Conservation (phyloP, 495 filamentous ascomycete species). For the Penicillium verhagenii region DNA sequence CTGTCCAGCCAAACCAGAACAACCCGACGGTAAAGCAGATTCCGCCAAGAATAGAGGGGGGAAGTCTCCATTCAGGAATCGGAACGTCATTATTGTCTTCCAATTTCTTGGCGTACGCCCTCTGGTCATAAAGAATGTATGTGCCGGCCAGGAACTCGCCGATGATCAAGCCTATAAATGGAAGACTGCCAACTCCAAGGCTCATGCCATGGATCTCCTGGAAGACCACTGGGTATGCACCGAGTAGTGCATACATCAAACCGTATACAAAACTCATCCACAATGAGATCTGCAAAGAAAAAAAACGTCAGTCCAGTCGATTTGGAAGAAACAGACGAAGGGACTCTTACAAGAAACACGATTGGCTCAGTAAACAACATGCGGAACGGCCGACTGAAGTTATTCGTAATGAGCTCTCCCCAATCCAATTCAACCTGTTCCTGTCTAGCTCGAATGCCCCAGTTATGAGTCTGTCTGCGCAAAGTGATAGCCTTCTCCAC, state of each 20-base stretch:
- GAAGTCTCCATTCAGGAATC: slow-evolving; percentile 38
- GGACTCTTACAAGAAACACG: slow-evolving; percentile 17
- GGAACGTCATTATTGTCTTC: slow-evolving; percentile 33
- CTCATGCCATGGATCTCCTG: slow-evolving; percentile 37
- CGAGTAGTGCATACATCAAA: slow-evolving; percentile 42
- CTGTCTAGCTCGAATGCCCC: slow-evolving; percentile 49
- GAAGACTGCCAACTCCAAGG: slow-evolving; percentile 36
- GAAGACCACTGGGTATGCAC: slow-evolving; percentile 44
- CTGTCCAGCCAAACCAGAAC: slow-evolving; percentile 52
- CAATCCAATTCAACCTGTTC: slow-evolving; percentile 48
- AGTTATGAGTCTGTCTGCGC: slow-evolving; percentile 46
- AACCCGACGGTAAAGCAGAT: slow-evolving; percentile 50
- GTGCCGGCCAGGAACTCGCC: slow-evolving; percentile 35
- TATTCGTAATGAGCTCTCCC: slow-evolving; percentile 37
- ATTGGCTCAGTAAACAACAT: slow-evolving; percentile 49
- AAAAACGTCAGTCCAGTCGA: slow-evolving; percentile 17
- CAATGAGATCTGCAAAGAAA: slow-evolving; percentile 44
- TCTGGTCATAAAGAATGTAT: slow-evolving; percentile 27
- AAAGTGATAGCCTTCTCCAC: slow-evolving; percentile 38
- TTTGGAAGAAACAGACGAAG: no score
- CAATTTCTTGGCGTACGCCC: slow-evolving; percentile 31
- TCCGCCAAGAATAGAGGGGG: slow-evolving; percentile 49
- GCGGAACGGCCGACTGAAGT: slow-evolving; percentile 45
- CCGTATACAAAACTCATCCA: slow-evolving; percentile 50
- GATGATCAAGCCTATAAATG: slow-evolving; percentile 41